Base-by-base conservation (phyloP, 2,329 filamentous ascomycete species). In the Bipolaris bicolor region DNA sequence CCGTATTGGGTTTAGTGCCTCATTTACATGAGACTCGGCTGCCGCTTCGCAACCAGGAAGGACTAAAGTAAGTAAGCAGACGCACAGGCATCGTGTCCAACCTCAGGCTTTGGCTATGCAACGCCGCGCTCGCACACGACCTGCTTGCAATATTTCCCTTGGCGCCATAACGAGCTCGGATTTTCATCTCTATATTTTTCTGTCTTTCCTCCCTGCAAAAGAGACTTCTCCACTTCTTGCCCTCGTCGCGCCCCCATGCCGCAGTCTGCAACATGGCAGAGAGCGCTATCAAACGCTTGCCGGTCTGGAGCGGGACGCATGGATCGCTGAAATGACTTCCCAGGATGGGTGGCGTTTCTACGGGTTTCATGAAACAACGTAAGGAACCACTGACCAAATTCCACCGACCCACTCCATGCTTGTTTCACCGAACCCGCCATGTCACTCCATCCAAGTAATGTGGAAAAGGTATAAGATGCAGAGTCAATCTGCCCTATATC, bases 1-100 rank as follows among this genome's bases (percentile, higher is more conserved):
- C 54, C 15, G 13, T 24, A 57, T 43, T n/a, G 11, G 29, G 52
- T 15, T 51, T 47, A 46, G 33, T 3, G 3, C 29, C 20, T 15
- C 43, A 47, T 52, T 26, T 52, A 56, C 36, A 49, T 57, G 49
- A 41, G 49, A 57, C 54, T 47, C 26, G 49, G 40, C 36, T 52
- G 24, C 36, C 11, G 41, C 54, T 56, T 43, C 41, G 54, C 49
- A 36, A 16, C 29, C 36, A 10, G 9, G 9, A 5, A 31, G 29
- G 29, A 31, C 29, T 13, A 31, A 31, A 31, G 4, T 16, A 37
- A 48, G 31, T 33, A 18, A 20, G 16, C 22, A 4, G 31, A 10
- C 11, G 43, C 48, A 46, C 34, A 29, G 49, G 5, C 41, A 11
- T 4, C 3, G 34, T 43, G 39, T 34, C n/a, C 16, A 41, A 20